Conservation (phyloP, 495 filamentous ascomycete species). For the Lasiosphaeria hispida region DNA sequence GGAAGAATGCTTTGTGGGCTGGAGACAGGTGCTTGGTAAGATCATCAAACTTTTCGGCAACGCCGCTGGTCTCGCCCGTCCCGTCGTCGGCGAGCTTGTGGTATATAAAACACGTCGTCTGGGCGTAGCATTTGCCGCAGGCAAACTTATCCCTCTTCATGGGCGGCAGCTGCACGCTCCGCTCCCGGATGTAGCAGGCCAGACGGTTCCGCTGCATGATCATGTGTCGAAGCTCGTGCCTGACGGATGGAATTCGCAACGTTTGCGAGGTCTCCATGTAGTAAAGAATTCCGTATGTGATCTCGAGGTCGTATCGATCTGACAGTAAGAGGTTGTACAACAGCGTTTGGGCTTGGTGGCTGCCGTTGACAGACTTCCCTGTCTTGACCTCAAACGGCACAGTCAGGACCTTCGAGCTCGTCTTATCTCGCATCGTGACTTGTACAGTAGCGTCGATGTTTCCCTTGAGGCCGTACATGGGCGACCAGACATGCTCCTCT, state of each 20-base stretch:
- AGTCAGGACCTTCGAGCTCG: slow-evolving; percentile 62
- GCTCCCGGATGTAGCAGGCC: slow-evolving; percentile 77
- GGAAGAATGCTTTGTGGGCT: slow-evolving; percentile 75
- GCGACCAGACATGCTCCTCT: slow-evolving; percentile 97
- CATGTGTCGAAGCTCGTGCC: slow-evolving; percentile 88
- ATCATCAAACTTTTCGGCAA: slow-evolving; percentile 72
- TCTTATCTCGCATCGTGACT: slow-evolving; percentile 70
- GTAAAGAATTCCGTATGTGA: slow-evolving; percentile 85
- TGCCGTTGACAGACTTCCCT: slow-evolving; percentile 71
- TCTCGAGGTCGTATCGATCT: slow-evolving; percentile 90
- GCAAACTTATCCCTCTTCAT: slow-evolving; percentile 77
- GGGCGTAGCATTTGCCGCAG: slow-evolving; percentile 84
- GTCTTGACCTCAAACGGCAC: slow-evolving; percentile 96
- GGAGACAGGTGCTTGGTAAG: slow-evolving; percentile 71
- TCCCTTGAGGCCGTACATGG: slow-evolving; percentile 93
- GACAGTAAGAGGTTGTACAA: slow-evolving; percentile 91
- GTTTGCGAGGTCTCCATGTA: slow-evolving; percentile 89
- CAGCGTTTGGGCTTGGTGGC: slow-evolving; percentile 89
- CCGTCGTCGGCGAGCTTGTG: slow-evolving; percentile 89
- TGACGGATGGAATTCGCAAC: slow-evolving; percentile 75
- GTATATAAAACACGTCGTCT: slow-evolving; percentile 86
- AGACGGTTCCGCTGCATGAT: slow-evolving; percentile 92
- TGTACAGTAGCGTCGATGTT: slow-evolving; percentile 98
- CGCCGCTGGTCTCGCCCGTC: slow-evolving; percentile 71
- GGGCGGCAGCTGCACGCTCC: slow-evolving; percentile 69